These are phyloP conservation scores for Stachybotrys echinatus DNA, from an alignment of 2,329 filamentous ascomycete genomes.

Conservation along the genomic window DNA sequence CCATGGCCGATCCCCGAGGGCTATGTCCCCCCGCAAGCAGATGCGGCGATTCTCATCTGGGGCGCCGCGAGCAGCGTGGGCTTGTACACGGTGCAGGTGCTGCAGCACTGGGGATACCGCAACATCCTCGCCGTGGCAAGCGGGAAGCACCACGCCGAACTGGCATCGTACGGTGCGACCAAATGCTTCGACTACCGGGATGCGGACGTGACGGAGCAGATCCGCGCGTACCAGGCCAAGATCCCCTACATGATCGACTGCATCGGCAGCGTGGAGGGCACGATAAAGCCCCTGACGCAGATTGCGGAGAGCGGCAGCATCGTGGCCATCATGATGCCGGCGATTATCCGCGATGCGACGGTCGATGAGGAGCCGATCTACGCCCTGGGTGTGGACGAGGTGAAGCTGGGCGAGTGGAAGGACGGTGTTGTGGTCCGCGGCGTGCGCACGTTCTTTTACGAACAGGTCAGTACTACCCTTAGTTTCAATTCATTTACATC, in stretches of 20 bases:
- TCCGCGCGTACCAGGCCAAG: conserved; percentile 19
- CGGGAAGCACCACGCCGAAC: conserved; percentile 35
- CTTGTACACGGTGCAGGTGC: conserved; percentile 42
- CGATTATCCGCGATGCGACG: conserved; percentile 49
- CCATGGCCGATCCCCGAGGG: conserved; percentile 49
- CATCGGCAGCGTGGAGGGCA: conserved; percentile 44
- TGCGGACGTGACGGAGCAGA: conserved; percentile 26
- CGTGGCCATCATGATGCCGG: conserved; percentile 55
- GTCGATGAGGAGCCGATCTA: conserved; percentile 44
- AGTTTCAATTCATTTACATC: neutral
- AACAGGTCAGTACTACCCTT: conserved; percentile 29
- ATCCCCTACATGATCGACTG: conserved; percentile 49
- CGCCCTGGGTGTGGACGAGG: conserved; percentile 43
- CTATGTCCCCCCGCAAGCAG: conserved; percentile 28
- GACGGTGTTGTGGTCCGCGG: conserved; percentile 47
- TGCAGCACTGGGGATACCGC: conserved; percentile 46
- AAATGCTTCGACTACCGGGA: conserved; percentile 42
- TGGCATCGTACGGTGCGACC: conserved; percentile 38
- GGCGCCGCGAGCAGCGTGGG: conserved; percentile 49
- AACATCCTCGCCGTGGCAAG: conserved; percentile 45
- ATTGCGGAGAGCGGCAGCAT: conserved; percentile 43
- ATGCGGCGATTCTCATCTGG: conserved; percentile 43
- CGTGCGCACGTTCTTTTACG: conserved; percentile 46
- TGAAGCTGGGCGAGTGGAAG: conserved; percentile 37
- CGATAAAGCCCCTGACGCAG: conserved; percentile 41